phyloP scores from a whole-genome alignment of 345 rosid species.

The Jatropha curcas region DNA sequence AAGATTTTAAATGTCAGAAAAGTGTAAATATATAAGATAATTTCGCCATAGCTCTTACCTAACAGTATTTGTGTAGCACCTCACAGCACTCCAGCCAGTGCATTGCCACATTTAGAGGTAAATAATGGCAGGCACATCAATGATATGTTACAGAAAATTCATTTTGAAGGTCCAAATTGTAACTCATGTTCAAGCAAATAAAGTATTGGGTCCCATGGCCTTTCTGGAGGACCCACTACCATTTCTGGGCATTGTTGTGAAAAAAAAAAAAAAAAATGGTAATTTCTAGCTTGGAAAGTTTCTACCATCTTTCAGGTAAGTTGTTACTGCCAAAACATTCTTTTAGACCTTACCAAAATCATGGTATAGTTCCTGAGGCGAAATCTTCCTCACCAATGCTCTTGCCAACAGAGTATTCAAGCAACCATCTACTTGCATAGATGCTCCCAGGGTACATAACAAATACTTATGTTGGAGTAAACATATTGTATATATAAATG shows the following conservation, averaged over 20 bases:
- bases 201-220: conserved; percentile 4
- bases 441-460: no score
- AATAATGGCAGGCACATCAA: background rate
- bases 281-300: background rate
- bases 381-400: no score
- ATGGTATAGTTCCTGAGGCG: no score
- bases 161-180: background rate
- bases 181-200: background rate
- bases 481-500: no score
- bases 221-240: background rate
- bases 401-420: no score
- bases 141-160: background rate
- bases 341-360: no score
- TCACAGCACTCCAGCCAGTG: background rate
- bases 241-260: background rate
- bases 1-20: background rate
- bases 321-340: no score
- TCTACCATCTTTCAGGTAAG: no score
- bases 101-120: background rate
- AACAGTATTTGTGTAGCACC: background rate
- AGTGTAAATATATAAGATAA: background rate
- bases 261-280: background rate
- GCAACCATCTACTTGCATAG: no score
- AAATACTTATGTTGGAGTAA: no score
- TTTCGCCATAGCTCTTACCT: background rate